Conservation (phyloP, 2,329 filamentous ascomycete species). For the Mariannaea sp. region DNA sequence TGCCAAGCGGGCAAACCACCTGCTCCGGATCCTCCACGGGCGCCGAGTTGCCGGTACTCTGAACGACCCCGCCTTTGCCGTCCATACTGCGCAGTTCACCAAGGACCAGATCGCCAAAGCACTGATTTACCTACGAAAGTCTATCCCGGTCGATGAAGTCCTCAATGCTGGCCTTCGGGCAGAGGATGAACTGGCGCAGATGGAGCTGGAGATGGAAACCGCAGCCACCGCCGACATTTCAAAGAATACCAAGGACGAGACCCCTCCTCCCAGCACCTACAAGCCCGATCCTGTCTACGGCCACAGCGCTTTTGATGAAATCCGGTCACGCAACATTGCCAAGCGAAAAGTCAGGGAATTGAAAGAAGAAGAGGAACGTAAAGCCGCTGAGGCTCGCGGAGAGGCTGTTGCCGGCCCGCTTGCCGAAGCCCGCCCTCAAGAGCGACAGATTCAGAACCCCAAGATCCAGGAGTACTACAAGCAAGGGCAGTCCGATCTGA, state of each 20-base stretch:
- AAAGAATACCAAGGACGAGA: conserved; percentile 29
- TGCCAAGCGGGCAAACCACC: conserved; percentile 52
- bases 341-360: conserved; percentile 54
- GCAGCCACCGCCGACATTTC: conserved; percentile 29
- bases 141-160: conserved; percentile 63
- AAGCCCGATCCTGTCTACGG: conserved; percentile 60
- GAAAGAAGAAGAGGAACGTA: conserved; percentile 48
- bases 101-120: conserved; percentile 50
- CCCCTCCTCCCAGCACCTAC: conserved; percentile 28
- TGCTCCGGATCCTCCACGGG: conserved; percentile 65
- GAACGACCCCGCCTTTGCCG: conserved; percentile 58
- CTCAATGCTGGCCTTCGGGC: conserved; percentile 64
- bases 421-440: conserved; percentile 45
- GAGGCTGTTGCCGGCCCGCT: conserved; percentile 47
- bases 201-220: conserved; percentile 50
- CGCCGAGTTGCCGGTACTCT: conserved; percentile 67
- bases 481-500: conserved; percentile 55
- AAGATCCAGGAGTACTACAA: conserved; percentile 47
- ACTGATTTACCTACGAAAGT: conserved; percentile 59
- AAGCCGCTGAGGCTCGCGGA: conserved; percentile 49
- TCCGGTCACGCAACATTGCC: conserved; percentile 59
- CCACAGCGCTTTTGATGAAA: conserved; percentile 59
- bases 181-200: conserved; percentile 62
- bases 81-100: conserved; percentile 53
- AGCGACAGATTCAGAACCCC: conserved; percentile 47